Percentiles rank a stretch among this genome's conserved stretches.
phyloP scores from a whole-genome alignment of 1,139 yeast genomes.

The Lodderomyces parapsilosis region DNA sequence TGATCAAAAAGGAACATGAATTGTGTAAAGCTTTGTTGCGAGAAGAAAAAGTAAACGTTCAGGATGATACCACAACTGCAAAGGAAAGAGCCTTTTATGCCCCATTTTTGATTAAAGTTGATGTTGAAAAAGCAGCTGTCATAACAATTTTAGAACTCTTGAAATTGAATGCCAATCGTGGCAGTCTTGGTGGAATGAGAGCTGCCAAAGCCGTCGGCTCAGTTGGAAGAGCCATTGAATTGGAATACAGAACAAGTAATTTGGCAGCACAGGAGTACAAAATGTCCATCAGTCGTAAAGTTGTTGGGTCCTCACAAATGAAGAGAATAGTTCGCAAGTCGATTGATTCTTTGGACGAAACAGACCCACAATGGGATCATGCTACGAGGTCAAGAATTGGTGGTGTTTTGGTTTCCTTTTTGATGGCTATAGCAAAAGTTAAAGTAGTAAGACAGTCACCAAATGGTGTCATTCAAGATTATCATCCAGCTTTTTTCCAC shows the following conservation, averaged over 20 bases:
- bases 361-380: constrained; percentile 40
- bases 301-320: constrained; percentile 32
- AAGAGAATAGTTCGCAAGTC: constrained; percentile 19
- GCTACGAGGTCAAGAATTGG: constrained; percentile 78
- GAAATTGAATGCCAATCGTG: constrained; percentile 73
- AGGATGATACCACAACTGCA: constrained; percentile 20
- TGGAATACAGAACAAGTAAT: constrained; percentile 74
- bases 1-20: constrained; percentile 62
- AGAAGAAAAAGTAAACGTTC: constrained; percentile 6
- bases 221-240: constrained; percentile 82
- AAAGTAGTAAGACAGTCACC: constrained; percentile 69
- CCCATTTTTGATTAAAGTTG: constrained; percentile 70
- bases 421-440: constrained; percentile 81
- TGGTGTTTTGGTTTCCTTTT: constrained; percentile 68
- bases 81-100: constrained; percentile 67
- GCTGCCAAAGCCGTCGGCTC: constrained; percentile 79
- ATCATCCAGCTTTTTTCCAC: constrained; percentile 90
- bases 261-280: constrained; percentile 58
- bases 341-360: constrained; percentile 14
- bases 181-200: constrained; percentile 80
- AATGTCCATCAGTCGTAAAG: constrained; percentile 29
- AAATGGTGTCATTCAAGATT: constrained; percentile 47
- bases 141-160: constrained; percentile 81
- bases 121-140: constrained; percentile 80
- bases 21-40: constrained; percentile 41